These are phyloP conservation scores for Penicillium goetzii DNA, from an alignment of 495 filamentous ascomycete genomes.

Conservation along the genomic window DNA sequence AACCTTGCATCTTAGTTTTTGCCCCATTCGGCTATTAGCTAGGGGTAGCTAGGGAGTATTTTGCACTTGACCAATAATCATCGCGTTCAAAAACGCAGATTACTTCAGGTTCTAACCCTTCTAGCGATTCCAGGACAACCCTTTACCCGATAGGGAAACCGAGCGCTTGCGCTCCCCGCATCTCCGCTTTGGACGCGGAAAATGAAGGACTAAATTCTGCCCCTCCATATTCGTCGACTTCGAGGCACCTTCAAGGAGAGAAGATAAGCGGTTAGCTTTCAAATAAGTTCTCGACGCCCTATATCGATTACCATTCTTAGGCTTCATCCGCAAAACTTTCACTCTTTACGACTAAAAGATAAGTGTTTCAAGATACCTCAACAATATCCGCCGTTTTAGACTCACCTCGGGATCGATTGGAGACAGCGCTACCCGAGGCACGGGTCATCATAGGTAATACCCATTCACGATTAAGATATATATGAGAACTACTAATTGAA, in stretches of 20 bases:
- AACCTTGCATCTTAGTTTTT: not conserved
- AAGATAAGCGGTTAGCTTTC: not conserved
- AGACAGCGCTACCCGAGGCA: not conserved
- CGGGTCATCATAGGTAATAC: not conserved
- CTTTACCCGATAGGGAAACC: not conserved
- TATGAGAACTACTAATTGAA: too few species aligned
- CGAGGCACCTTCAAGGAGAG: not conserved
- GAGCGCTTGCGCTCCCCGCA: not conserved
- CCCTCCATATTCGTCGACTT: not conserved
- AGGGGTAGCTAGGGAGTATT: not conserved
- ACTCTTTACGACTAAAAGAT: not conserved
- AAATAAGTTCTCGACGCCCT: not conserved
- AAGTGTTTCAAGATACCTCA: not conserved
- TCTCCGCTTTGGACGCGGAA: conserved; percentile 3
- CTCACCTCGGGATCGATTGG: not conserved
- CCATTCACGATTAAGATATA: not conserved
- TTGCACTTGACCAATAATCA: not conserved
- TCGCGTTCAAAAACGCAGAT: not conserved
- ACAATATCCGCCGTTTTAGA: not conserved
- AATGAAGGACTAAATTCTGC: not conserved
- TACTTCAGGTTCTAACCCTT: not conserved
- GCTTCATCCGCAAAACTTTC: too few species aligned
- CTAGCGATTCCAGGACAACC: not conserved
- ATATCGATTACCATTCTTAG: not conserved
- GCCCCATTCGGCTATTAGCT: not conserved